phyloP scores from a whole-genome alignment of 805 yeast genomes.

The Kodamaea kakaduensis region DNA sequence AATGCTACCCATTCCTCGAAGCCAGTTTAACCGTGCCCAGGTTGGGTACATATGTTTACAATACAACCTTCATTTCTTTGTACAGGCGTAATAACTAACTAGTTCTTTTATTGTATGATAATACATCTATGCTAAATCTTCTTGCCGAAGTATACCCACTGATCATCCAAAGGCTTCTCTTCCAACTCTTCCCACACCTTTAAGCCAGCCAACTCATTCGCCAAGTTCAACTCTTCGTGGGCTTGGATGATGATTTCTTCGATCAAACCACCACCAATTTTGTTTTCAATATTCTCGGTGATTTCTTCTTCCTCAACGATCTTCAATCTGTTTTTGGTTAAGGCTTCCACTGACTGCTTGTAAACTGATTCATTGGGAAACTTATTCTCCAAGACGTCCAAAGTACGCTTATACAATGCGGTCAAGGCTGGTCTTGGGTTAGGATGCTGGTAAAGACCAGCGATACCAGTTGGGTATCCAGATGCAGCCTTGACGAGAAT shows the following conservation, averaged over 20 bases:
- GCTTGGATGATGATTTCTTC: conserved; percentile 84
- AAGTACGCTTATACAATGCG: conserved; percentile 66
- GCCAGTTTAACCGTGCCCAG: no score
- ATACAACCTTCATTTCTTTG: background rate
- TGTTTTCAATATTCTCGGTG: conserved; percentile 60
- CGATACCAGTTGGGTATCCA: conserved; percentile 76
- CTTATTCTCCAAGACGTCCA: conserved; percentile 51
- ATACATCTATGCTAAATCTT: conserved; percentile 34
- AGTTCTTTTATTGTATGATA: conserved; percentile 1
- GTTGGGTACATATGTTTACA: no score
- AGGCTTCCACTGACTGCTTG: conserved; percentile 65
- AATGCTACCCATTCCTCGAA: no score
- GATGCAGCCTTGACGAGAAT: conserved; percentile 55
- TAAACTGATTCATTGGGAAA: conserved; percentile 75
- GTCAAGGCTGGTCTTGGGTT: conserved; percentile 77
- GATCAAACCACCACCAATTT: conserved; percentile 78
- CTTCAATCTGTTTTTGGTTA: conserved; percentile 65
- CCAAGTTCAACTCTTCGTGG: conserved; percentile 68
- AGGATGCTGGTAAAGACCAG: conserved; percentile 78
- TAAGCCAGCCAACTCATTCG: conserved; percentile 63
- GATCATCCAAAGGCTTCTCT: conserved; percentile 75
- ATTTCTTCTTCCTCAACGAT: conserved; percentile 63
- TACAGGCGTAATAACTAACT: no score
- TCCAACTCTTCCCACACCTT: conserved; percentile 77
- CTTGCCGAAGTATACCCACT: conserved; percentile 79